Conservation (phyloP, 164 flowering plant genomes). For the Magnolia changhungtana region DNA sequence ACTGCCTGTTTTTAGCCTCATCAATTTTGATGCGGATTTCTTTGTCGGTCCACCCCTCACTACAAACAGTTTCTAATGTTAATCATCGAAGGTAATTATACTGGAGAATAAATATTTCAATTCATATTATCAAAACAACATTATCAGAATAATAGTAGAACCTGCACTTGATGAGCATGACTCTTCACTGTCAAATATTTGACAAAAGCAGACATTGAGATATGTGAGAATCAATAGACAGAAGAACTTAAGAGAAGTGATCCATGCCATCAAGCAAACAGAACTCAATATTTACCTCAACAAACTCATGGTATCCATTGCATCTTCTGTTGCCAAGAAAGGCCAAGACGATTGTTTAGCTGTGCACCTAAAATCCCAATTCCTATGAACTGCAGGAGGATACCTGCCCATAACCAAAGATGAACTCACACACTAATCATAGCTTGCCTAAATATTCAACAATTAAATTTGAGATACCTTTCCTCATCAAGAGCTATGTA, state of each 20-base stretch:
- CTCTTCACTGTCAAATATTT: conserved; percentile 54
- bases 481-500: conserved; percentile 17
- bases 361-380: conserved; percentile 21
- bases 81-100: neutral
- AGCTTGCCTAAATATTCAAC: neutral
- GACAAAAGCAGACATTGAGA: conserved; percentile 7
- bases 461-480: conserved; percentile 32
- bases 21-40: conserved; percentile 19
- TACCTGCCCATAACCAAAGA: conserved; percentile 26
- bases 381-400: conserved; percentile 18
- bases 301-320: conserved; percentile 40
- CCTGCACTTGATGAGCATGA: conserved; percentile 78
- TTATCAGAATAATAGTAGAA: conserved; percentile 12
- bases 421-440: conserved; percentile 2
- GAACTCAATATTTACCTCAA: conserved; percentile 35
- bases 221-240: neutral
- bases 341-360: conserved; percentile 27
- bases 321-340: conserved; percentile 32
- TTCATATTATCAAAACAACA: neutral
- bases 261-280: neutral
- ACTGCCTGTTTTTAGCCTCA: conserved; percentile 16
- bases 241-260: neutral
- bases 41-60: conserved; percentile 33
- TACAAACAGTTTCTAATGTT: conserved; percentile 14
- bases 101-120: neutral